Evolutionary conservation across 495 filamentous ascomycete genomes (phyloP).

Genomic region (Penicillium canescens): DNA sequence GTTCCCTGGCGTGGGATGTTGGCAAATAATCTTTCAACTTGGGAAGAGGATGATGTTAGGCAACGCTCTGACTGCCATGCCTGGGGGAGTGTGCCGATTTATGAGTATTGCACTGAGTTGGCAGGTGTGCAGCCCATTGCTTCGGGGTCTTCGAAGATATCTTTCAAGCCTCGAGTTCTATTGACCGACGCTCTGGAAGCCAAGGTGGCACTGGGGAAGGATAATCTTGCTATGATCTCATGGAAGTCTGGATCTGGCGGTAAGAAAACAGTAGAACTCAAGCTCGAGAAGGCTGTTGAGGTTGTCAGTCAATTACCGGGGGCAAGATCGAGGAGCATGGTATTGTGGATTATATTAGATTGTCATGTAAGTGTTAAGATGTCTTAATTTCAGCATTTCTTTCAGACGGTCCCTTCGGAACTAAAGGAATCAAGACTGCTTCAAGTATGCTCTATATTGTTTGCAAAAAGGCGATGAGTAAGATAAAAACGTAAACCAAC

Average conservation of each 20-base stretch:
- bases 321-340: constrained; percentile 20
- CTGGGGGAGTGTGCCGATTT: constrained; percentile 43
- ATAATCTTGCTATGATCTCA: constrained; percentile 30
- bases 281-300: constrained; percentile 25
- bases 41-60: constrained; percentile 42
- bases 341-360: constrained; percentile 15
- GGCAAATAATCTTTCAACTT: constrained; percentile 37
- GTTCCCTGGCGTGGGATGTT: constrained; percentile 35
- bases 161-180: constrained; percentile 32
- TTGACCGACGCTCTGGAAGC: constrained; percentile 24
- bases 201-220: constrained; percentile 27
- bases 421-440: too few species aligned
- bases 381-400: too few species aligned
- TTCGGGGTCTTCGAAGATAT: constrained; percentile 24
- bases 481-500: too few species aligned
- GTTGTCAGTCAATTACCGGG: constrained; percentile 28
- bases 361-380: not conserved
- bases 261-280: constrained; percentile 21
- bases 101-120: constrained; percentile 39
- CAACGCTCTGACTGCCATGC: constrained; percentile 44
- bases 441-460: too few species aligned
- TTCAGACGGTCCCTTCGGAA: too few species aligned
- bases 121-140: constrained; percentile 27
- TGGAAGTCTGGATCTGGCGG: constrained; percentile 16
- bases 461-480: too few species aligned